These are phyloP conservation scores for Hyphodiscus sp. DNA, from an alignment of 2,329 filamentous ascomycete species.

Conservation along the genomic window DNA sequence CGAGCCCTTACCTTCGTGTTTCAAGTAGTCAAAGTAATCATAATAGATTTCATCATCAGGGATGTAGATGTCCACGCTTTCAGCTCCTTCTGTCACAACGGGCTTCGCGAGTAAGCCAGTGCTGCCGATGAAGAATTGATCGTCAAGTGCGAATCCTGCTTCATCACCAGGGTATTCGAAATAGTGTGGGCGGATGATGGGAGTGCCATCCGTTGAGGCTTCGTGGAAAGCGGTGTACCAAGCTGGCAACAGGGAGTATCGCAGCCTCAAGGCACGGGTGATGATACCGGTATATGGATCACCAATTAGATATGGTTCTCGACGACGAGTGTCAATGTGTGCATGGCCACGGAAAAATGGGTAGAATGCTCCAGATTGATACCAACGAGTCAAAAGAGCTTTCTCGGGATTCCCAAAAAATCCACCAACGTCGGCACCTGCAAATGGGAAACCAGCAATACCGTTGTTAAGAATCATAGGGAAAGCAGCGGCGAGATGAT, in stretches of 20 bases:
- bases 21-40: conserved; percentile 86
- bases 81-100: conserved; percentile 69
- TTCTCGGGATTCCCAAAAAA: conserved; percentile 97
- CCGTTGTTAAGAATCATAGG: conserved; percentile 94
- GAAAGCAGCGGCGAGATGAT: conserved; percentile 78
- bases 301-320: conserved; percentile 84
- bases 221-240: conserved; percentile 98
- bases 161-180: conserved; percentile 87
- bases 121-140: conserved; percentile 85
- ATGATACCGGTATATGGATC: conserved; percentile 84
- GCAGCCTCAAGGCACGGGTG: conserved; percentile 76
- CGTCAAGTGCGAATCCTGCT: conserved; percentile 78
- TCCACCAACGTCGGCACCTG: conserved; percentile 90
- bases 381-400: conserved; percentile 89
- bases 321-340: conserved; percentile 89
- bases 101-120: conserved; percentile 93
- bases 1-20: conserved; percentile 64
- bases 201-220: conserved; percentile 73
- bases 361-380: conserved; percentile 93
- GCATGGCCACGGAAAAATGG: conserved; percentile 97
- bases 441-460: conserved; percentile 88
- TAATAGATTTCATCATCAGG: conserved; percentile 88
- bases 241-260: conserved; percentile 82
- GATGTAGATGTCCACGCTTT: conserved; percentile 73
- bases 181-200: conserved; percentile 87